These are phyloP conservation scores for Zea luxurians DNA, from an alignment of 176 grass and related monocot species.

Conservation along the genomic window DNA sequence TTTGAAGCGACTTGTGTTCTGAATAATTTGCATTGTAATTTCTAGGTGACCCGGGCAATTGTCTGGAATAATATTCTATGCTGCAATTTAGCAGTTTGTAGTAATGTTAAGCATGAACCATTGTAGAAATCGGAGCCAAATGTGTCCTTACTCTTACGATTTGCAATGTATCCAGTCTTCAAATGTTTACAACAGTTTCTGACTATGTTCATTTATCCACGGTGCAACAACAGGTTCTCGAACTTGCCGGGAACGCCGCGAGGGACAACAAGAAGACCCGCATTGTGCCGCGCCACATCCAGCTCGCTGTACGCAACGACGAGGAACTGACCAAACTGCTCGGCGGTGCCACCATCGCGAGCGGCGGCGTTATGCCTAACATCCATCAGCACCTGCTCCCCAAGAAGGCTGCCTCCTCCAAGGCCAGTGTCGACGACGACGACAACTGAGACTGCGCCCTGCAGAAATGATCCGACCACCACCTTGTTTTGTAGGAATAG, in stretches of 20 bases:
- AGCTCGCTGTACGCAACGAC: conserved; percentile 73
- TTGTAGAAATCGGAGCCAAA: background rate
- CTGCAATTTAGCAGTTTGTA: too few relatives aligned
- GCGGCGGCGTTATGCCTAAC: conserved; percentile 91
- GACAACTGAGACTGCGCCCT: conserved; percentile 22
- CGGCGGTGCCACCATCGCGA: conserved; percentile 73
- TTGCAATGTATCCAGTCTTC: background rate
- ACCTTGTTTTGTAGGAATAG: conserved; percentile 9
- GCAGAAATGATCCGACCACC: accelerated
- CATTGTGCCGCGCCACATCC: conserved; percentile 88
- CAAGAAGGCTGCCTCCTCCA: conserved; percentile 59
- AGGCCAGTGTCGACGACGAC: conserved; percentile 54
- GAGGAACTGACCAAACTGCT: conserved; percentile 85
- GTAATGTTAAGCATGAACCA: too few relatives aligned
- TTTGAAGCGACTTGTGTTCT: too few relatives aligned
- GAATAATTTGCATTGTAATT: too few relatives aligned
- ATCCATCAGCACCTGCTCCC: conserved; percentile 92
- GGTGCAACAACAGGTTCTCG: conserved; percentile 42
- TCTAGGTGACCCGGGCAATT: too few relatives aligned
- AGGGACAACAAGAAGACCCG: conserved; percentile 93
- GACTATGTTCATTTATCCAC: too few relatives aligned
- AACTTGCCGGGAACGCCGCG: conserved; percentile 77
- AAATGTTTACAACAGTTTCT: too few relatives aligned
- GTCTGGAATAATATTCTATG: too few relatives aligned
- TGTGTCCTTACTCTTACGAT: background rate